These are phyloP conservation scores for Coemansia sp. DNA, from an alignment of 192 early-diverging fungal genomes.

Conservation along the genomic window DNA sequence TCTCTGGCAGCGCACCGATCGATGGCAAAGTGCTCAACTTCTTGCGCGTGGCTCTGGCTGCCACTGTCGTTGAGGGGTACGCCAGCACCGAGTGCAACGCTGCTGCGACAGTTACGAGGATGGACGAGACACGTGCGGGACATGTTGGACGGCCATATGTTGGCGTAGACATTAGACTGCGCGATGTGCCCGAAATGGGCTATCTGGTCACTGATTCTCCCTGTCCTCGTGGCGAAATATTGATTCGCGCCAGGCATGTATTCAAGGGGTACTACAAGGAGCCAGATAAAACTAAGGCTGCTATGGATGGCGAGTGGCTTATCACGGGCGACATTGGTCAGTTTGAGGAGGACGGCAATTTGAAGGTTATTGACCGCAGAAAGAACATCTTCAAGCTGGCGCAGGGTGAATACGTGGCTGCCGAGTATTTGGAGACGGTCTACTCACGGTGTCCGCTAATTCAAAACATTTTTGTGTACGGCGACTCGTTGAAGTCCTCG, in stretches of 20 bases:
- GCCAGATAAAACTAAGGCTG: constrained; percentile 72
- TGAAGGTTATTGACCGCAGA: constrained; percentile 80
- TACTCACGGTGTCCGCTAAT: constrained; percentile 70
- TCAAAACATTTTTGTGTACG: constrained; percentile 88
- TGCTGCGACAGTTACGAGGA: constrained; percentile 15
- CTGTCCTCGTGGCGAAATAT: constrained; percentile 84
- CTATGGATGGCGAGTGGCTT: constrained; percentile 76
- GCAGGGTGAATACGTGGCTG: constrained; percentile 91
- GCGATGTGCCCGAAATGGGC: constrained; percentile 87
- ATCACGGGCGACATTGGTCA: constrained; percentile 85
- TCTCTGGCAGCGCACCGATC: constrained; percentile 70
- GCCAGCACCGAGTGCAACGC: constrained; percentile 49
- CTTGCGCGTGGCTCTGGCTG: constrained; percentile 58
- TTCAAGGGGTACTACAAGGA: constrained; percentile 81
- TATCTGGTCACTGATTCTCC: constrained; percentile 77
- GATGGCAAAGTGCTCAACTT: constrained; percentile 63
- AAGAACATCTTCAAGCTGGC: constrained; percentile 81
- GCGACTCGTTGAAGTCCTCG: constrained; percentile 77
- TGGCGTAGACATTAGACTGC: constrained; percentile 75
- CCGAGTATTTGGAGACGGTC: constrained; percentile 82
- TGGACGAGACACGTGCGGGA: constrained; percentile 47
- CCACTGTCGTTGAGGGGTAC: constrained; percentile 56
- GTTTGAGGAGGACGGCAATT: constrained; percentile 64
- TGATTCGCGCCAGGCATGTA: constrained; percentile 67
- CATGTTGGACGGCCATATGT: constrained; percentile 78